A percentile compares a stretch with the other conserved stretches of the same genome.
phyloP scores from a whole-genome alignment of 371 early-diverging fungal species.

The Syncephalis fuscata region DNA sequence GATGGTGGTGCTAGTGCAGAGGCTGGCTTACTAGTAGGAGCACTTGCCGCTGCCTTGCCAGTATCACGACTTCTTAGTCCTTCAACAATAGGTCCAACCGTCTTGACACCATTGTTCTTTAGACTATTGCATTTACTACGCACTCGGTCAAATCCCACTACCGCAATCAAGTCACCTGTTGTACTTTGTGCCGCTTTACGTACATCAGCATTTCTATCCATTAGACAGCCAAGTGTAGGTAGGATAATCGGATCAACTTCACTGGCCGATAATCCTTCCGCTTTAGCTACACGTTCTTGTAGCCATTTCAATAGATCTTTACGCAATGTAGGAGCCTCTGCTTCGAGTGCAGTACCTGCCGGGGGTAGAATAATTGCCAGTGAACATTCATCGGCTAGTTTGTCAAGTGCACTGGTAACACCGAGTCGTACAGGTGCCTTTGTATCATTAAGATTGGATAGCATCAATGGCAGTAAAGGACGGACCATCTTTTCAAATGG shows the following conservation, averaged over 20 bases:
- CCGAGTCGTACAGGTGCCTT: constrained; percentile 73
- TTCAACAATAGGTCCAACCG: constrained; percentile 48
- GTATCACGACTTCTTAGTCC: constrained; percentile 14
- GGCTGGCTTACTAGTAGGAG: neutral
- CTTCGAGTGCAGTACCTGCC: constrained; percentile 41
- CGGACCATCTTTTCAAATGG: constrained; percentile 62
- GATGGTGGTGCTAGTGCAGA: neutral
- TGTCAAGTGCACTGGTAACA: constrained; percentile 52
- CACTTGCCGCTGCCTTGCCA: neutral
- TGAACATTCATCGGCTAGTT: constrained; percentile 40
- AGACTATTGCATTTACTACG: constrained; percentile 36
- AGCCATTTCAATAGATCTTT: constrained; percentile 75
- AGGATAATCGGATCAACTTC: constrained; percentile 47
- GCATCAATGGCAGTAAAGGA: constrained; percentile 21
- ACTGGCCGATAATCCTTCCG: constrained; percentile 10
- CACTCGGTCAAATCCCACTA: constrained; percentile 40
- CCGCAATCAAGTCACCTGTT: constrained; percentile 36
- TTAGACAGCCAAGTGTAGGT: constrained; percentile 59
- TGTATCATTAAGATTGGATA: constrained; percentile 55
- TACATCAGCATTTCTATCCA: constrained; percentile 78
- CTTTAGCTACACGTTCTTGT: neutral
- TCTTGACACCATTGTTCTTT: constrained; percentile 38
- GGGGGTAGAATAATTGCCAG: constrained; percentile 49
- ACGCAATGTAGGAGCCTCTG: constrained; percentile 64
- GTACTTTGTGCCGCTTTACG: constrained; percentile 65